phyloP scores from a whole-genome alignment of 805 yeast species.

The Candida fluviatilis region DNA sequence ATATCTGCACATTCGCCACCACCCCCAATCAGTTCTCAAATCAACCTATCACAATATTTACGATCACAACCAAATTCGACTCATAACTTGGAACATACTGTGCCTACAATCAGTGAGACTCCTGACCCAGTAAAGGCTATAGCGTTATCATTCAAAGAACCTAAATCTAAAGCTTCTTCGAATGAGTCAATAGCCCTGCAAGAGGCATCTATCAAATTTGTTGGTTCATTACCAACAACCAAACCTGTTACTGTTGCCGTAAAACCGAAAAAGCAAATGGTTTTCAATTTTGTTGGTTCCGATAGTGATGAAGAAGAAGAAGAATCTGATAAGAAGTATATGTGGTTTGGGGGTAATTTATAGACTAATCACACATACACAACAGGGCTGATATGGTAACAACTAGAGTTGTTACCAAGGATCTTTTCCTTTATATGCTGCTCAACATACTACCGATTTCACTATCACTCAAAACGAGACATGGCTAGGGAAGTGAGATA shows the following conservation, averaged over 20 bases:
- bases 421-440: too few relatives aligned
- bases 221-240: conserved; percentile 6
- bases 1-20: background rate
- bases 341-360: conserved; percentile 39
- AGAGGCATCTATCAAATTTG: conserved; percentile 3
- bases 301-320: conserved; percentile 7
- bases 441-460: too few relatives aligned
- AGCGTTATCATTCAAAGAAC: background rate
- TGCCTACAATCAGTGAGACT: background rate
- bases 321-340: conserved; percentile 15
- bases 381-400: too few relatives aligned
- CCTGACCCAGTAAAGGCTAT: background rate
- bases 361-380: conserved; percentile 4
- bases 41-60: conserved; percentile 15
- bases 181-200: background rate
- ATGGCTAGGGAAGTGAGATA: too few relatives aligned
- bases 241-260: conserved; percentile 4
- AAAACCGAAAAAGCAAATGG: conserved; percentile 2
- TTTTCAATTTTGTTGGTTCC: conserved; percentile 3
- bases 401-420: too few relatives aligned
- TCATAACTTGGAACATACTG: background rate
- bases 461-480: too few relatives aligned
- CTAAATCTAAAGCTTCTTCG: conserved; percentile 2
- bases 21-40: conserved; percentile 31
- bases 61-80: conserved; percentile 6